Evolutionary conservation across 1,284 basidiomycete species (phyloP).

Genomic region (Heliocybe sulcata): DNA sequence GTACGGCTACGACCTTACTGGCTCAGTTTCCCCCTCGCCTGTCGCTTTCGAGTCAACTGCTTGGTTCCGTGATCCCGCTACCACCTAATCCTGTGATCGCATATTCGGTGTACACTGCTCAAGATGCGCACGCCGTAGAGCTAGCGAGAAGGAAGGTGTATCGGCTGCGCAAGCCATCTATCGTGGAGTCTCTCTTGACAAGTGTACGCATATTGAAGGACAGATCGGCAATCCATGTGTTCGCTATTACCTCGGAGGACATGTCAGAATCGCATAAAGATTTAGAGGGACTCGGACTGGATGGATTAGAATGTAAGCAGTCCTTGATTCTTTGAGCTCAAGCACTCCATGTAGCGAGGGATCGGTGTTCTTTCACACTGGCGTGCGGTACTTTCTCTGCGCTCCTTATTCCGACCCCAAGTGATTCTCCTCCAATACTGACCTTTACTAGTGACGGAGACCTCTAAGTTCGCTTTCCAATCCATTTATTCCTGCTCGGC

Average conservation of each 20-base stretch:
- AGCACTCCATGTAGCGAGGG: too few species aligned
- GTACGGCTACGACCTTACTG: slow-evolving; percentile 22
- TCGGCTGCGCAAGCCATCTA: slow-evolving; percentile 24
- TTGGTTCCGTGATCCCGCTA: slow-evolving; percentile 30
- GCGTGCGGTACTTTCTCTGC: not conserved
- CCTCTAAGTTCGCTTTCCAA: slow-evolving; percentile 33
- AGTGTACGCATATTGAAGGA: slow-evolving; percentile 37
- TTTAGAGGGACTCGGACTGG: slow-evolving; percentile 33
- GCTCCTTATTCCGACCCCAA: not conserved
- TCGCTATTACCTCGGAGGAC: slow-evolving; percentile 34
- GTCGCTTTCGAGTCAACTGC: slow-evolving; percentile 23
- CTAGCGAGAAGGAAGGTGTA: slow-evolving; percentile 42
- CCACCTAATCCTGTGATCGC: slow-evolving; percentile 30
- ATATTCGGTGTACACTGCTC: slow-evolving; percentile 33
- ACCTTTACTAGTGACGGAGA: slow-evolving; percentile 31
- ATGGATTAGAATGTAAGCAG: not conserved
- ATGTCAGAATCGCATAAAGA: slow-evolving; percentile 21
- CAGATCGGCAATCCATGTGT: slow-evolving; percentile 42
- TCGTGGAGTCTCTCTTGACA: slow-evolving; percentile 44
- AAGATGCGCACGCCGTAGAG: slow-evolving; percentile 38
- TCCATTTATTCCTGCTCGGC: slow-evolving; percentile 47
- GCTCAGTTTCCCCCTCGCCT: slow-evolving; percentile 24
- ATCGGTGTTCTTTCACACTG: too few species aligned
- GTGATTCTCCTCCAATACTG: too few species aligned
- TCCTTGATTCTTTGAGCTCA: too few species aligned